A percentile compares a stretch with the other conserved stretches of the same genome.
Evolutionary conservation across 306 rosid genomes (phyloP).

Genomic region (Erythrophleum fordii): DNA sequence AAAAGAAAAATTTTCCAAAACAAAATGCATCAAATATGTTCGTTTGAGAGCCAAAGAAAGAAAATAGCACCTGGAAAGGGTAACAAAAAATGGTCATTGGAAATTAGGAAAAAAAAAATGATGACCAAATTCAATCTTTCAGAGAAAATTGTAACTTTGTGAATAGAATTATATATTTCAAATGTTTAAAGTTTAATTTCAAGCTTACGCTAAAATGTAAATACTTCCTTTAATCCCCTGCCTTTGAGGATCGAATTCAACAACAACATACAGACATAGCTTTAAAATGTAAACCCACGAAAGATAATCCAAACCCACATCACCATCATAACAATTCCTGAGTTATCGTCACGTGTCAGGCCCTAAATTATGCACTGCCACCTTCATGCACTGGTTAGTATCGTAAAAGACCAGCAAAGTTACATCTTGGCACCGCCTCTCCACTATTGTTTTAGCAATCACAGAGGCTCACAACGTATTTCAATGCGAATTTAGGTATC

Average conservation of each 20-base stretch:
- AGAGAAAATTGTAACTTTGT: not conserved
- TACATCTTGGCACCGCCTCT: not conserved
- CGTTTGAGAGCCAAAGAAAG: not conserved
- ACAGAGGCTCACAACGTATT: not conserved
- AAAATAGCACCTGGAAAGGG: not conserved
- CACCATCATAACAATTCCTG: not conserved
- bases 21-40: not conserved
- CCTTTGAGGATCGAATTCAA: not conserved
- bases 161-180: not conserved
- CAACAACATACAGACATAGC: not conserved
- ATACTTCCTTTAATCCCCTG: not conserved
- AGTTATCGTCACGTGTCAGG: not conserved
- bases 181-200: not conserved
- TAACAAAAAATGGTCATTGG: not conserved
- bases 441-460: not conserved
- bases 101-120: not conserved
- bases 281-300: not conserved
- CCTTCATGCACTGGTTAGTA: not conserved
- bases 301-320: not conserved
- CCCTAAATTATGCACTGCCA: not conserved
- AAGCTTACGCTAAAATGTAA: not conserved
- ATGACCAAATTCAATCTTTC: slow-evolving; percentile 3
- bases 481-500: not conserved
- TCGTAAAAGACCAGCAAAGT: not conserved
- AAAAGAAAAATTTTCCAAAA: not conserved